Evolutionary conservation across 1,139 yeast genomes (phyloP), one percentile per base, ranked within the genome.

Genomic region (Sugiyamaella novakii): DNA sequence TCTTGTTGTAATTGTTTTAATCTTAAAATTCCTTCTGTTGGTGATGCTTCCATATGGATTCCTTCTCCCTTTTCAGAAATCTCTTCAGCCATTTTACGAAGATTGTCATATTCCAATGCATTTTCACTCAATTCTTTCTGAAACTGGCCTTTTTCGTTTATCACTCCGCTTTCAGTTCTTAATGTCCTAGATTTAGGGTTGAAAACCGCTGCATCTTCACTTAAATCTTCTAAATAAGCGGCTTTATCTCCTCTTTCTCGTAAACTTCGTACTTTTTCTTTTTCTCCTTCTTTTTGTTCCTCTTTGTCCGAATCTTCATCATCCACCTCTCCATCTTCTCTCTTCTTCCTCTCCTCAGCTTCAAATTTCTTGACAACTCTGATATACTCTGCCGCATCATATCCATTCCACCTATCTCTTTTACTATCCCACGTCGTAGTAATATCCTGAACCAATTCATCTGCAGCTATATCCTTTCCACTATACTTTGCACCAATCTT

Each of bases 381-480:
- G 41, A 73, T 74, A 72, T 85, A 85, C 46, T 84, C 85, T 3
- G 72, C 71, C 1, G 76, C 71, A 51, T 83, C 83, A 60, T 78
- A 83, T 0, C 94, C 94, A 60, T 79, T 83, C 88, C 92, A 87
- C 45, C 87, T 70, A 64, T 87, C 95, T 50, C 94, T 69, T 56
- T 84, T 84, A 14, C 81, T 76, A 57, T 85, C 95, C 76, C 75
- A 48, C 58, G 71, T 52, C 68, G 75, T 57, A 66, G 70, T 53
- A 31, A 66, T 61, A 30, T 64, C 60, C 46, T 61, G 59, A 11
- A 65, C 53, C 21, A 58, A 49, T 11, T 63, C 68, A 43, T 68
- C 66, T 3, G 65, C 59, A 45, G 56, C 52, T 25, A 63, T 55
- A 49, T 63, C 61, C 50, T 56, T 39, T 18, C 69, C 66, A 29